Conservation (phyloP, 1,139 yeast species). For the Trichomonascaceae sp. region DNA sequence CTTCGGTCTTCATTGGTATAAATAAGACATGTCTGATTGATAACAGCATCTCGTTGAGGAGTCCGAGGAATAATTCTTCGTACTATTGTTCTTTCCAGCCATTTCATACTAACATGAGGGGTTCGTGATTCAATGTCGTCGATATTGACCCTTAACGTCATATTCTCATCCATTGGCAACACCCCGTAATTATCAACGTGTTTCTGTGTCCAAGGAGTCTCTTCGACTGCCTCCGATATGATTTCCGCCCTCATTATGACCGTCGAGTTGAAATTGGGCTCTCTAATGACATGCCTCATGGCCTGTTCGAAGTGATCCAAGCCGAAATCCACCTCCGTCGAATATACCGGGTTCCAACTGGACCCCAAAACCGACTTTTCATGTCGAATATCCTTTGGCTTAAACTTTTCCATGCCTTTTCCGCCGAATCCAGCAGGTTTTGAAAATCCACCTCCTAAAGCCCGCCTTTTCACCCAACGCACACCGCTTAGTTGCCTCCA, state of each 20-base stretch:
- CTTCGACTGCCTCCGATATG: conserved; percentile 40
- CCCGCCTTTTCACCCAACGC: neutral
- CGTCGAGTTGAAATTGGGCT: conserved; percentile 90
- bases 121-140: conserved; percentile 50
- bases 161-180: conserved; percentile 8
- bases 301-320: conserved; percentile 59
- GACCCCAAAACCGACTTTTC: conserved; percentile 50
- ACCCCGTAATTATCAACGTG: neutral
- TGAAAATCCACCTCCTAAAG: neutral
- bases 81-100: conserved; percentile 50
- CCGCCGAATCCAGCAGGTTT: neutral
- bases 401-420: conserved; percentile 3
- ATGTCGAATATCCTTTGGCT: conserved; percentile 24
- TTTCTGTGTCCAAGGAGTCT: neutral
- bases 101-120: conserved; percentile 39
- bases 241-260: conserved; percentile 87
- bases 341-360: conserved; percentile 47
- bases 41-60: conserved; percentile 74
- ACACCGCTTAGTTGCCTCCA: neutral
- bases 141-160: conserved; percentile 35
- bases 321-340: conserved; percentile 31
- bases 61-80: conserved; percentile 84
- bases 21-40: conserved; percentile 78
- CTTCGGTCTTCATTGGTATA: conserved; percentile 23
- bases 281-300: conserved; percentile 70